A percentile compares a stretch with the other conserved stretches of the same genome.
These are phyloP conservation scores for Xylaria sp. DNA, from an alignment of 2,329 filamentous ascomycete genomes.

Conservation along the genomic window DNA sequence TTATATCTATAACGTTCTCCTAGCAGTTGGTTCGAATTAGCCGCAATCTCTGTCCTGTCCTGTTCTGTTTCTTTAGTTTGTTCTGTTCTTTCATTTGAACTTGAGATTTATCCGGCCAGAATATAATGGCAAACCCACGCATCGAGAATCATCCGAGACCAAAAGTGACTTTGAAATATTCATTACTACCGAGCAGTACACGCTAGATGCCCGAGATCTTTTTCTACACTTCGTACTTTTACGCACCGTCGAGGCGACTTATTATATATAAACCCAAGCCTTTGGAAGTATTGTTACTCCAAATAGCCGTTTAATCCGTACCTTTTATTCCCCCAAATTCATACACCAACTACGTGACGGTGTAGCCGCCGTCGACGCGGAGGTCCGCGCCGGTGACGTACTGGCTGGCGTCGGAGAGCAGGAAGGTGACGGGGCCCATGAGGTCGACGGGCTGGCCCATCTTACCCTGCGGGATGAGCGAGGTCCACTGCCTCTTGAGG, in stretches of 20 bases:
- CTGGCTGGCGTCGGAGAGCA: slow-evolving; percentile 79
- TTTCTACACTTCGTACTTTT: background rate
- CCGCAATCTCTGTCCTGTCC: background rate
- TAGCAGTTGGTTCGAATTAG: background rate
- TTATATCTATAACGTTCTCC: background rate
- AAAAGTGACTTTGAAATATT: background rate
- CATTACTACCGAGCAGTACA: slow-evolving; percentile 3
- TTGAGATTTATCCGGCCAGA: too few relatives aligned
- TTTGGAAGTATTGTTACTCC: background rate
- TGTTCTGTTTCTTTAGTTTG: background rate
- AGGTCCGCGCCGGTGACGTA: slow-evolving; percentile 81
- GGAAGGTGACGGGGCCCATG: slow-evolving; percentile 90
- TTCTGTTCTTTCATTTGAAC: too few relatives aligned
- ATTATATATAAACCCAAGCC: background rate
- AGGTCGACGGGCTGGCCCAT: slow-evolving; percentile 93
- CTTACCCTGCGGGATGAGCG: slow-evolving; percentile 89
- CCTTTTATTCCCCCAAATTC: background rate
- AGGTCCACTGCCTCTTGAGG: slow-evolving; percentile 89
- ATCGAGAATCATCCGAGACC: background rate
- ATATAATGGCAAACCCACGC: background rate
- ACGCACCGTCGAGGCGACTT: background rate
- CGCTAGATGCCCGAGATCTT: background rate
- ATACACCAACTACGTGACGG: slow-evolving; percentile 67
- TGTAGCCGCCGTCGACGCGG: slow-evolving; percentile 88
- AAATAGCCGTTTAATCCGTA: background rate